These are phyloP conservation scores for Neofusicoccum laricinum DNA, from an alignment of 2,329 filamentous ascomycete genomes.

Conservation along the genomic window DNA sequence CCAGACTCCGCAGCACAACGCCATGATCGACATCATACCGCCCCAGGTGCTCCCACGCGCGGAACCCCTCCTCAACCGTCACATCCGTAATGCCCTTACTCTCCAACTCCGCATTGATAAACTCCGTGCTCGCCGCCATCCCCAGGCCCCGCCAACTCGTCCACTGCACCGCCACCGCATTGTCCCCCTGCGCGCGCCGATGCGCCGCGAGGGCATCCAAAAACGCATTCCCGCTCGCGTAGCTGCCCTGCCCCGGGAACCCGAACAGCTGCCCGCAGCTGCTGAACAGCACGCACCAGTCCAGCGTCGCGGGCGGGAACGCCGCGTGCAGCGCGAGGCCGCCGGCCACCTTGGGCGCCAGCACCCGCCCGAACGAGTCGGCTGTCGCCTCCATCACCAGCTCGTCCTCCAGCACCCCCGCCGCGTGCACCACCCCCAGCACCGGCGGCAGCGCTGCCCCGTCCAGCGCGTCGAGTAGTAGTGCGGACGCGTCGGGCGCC, in stretches of 20 bases:
- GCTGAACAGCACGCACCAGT: conserved; percentile 20
- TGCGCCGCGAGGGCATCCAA: conserved; percentile 20
- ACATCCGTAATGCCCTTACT: conserved; percentile 44
- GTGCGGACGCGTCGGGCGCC: conserved; percentile 20
- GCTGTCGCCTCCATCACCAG: conserved; percentile 33
- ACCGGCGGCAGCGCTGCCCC: conserved; percentile 38
- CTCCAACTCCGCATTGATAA: conserved; percentile 41
- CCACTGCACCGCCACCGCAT: conserved; percentile 42
- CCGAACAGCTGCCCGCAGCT: conserved; percentile 9
- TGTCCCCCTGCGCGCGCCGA: conserved; percentile 36
- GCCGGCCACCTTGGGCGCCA: conserved; percentile 33
- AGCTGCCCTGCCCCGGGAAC: conserved; percentile 18
- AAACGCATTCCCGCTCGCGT: conserved; percentile 22
- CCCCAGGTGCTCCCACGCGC: conserved; percentile 40
- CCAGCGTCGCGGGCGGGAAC: conserved; percentile 30
- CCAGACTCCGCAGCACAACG: conserved; percentile 35
- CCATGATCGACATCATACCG: conserved; percentile 37
- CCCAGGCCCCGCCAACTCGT: conserved; percentile 43
- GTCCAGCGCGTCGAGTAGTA: conserved; percentile 28
- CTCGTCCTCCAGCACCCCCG: conserved; percentile 38
- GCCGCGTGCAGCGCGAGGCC: conserved; percentile 24
- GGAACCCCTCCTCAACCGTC: conserved; percentile 40
- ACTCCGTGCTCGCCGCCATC: conserved; percentile 37
- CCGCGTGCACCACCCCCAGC: conserved; percentile 42
- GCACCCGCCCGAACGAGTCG: conserved; percentile 30